phyloP scores from a whole-genome alignment of 2,329 filamentous ascomycete genomes.

The Sporothrix mexicana region DNA sequence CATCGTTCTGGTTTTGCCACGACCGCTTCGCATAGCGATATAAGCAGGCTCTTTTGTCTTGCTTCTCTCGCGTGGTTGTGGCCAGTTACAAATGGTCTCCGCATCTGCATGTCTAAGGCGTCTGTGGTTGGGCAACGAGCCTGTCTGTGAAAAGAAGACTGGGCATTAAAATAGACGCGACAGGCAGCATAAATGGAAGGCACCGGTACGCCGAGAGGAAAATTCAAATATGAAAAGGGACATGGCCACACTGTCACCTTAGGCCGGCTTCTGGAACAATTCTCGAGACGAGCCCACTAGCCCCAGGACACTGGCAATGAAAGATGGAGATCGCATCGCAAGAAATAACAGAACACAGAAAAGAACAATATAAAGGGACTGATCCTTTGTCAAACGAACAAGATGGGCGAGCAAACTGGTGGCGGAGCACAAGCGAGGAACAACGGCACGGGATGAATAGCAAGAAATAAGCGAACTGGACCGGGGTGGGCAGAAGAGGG shows the following conservation, averaged over 20 bases:
- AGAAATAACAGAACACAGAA: neutral
- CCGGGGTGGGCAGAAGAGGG: neutral
- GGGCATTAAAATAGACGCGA: neutral
- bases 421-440: constrained; percentile 22
- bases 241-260: neutral
- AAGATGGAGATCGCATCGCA: neutral
- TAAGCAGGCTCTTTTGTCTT: constrained; percentile 13
- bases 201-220: neutral
- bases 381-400: neutral
- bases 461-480: neutral
- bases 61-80: constrained; percentile 25
- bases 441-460: neutral
- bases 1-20: constrained; percentile 19
- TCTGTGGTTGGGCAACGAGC: neutral
- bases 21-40: constrained; percentile 27
- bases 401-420: neutral
- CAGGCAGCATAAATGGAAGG: neutral
- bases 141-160: constrained; percentile 4
- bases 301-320: neutral
- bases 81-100: neutral
- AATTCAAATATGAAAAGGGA: neutral
- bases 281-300: neutral
- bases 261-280: constrained; percentile 20
- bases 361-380: neutral
- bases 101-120: constrained; percentile 29